These are phyloP conservation scores for Didymosphaeria variabile DNA, from an alignment of 2,329 filamentous ascomycete genomes.

Conservation along the genomic window DNA sequence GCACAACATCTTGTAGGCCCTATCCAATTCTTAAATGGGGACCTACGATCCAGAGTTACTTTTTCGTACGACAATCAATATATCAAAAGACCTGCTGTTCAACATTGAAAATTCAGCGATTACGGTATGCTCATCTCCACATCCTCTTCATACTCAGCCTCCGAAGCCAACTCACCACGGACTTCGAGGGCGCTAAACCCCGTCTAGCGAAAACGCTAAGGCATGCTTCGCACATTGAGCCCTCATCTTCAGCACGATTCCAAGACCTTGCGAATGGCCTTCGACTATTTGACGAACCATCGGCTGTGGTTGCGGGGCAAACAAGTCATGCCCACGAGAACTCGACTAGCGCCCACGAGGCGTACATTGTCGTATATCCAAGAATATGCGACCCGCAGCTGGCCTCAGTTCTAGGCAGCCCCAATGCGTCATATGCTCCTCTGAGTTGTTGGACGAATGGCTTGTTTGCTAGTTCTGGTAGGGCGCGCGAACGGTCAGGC, in stretches of 20 bases:
- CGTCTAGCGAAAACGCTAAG: conserved; percentile 1
- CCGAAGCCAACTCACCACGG: conserved; percentile 3
- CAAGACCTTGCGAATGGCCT: conserved; percentile 8
- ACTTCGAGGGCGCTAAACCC: conserved; percentile 7
- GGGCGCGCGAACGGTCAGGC: neutral
- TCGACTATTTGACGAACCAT: neutral
- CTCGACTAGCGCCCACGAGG: conserved; percentile 8
- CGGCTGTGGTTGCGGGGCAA: neutral
- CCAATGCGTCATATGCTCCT: neutral
- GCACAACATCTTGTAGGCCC: neutral
- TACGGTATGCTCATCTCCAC: conserved; percentile 11
- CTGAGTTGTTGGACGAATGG: conserved; percentile 5
- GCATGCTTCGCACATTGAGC: neutral
- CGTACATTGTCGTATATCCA: neutral
- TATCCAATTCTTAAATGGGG: neutral
- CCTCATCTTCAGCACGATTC: conserved; percentile 3
- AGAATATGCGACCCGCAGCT: conserved; percentile 1
- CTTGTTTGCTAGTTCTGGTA: neutral
- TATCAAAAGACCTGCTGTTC: neutral
- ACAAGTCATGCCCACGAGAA: neutral
- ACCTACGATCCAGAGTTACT: neutral
- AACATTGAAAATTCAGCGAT: neutral
- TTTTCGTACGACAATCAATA: neutral
- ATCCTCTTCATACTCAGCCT: conserved; percentile 12
- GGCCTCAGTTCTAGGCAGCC: neutral